Conservation (phyloP, 73 alveolate species). For the Paramecium pentaurelia region DNA sequence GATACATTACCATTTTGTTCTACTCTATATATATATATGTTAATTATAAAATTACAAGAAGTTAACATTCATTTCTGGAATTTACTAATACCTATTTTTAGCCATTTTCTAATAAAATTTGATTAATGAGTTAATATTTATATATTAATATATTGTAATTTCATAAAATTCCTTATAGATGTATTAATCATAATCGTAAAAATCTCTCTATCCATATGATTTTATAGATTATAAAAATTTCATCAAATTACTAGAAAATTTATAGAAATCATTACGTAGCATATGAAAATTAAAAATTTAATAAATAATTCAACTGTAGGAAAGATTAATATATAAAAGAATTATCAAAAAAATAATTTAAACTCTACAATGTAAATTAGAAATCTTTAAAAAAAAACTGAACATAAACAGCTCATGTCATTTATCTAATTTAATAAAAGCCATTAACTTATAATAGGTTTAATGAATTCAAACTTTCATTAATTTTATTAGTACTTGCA, state of each 20-base stretch:
- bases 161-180: neutral
- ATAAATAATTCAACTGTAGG: neutral
- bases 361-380: neutral
- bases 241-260: too few species aligned
- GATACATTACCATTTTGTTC: too few species aligned
- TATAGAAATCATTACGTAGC: too few species aligned
- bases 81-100: neutral
- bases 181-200: neutral
- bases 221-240: too few species aligned
- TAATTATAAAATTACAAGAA: neutral
- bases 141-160: neutral
- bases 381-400: too few species aligned
- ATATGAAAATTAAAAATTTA: neutral
- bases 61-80: neutral
- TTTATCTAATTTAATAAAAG: too few species aligned
- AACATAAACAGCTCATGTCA: too few species aligned
- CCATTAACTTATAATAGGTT: neutral
- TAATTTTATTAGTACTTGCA: neutral
- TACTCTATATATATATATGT: neutral
- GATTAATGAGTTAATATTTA: neutral
- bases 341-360: neutral
- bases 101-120: neutral
- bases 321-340: neutral
- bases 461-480: neutral
- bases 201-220: too few species aligned